Conservation (phyloP, 495 filamentous ascomycete species). For the Aspergillus biplanus region DNA sequence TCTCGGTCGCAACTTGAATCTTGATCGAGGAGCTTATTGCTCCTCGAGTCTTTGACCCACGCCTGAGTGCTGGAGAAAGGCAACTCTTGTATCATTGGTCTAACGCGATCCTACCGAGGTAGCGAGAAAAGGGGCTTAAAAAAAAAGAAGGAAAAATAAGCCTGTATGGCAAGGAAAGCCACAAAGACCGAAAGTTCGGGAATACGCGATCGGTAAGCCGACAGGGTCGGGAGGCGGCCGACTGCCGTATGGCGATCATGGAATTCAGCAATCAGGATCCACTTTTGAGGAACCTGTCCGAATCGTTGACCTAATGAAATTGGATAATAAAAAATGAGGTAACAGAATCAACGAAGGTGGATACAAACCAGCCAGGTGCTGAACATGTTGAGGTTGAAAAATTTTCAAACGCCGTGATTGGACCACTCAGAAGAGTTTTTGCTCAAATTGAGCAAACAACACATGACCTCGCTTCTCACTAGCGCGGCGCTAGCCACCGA, state of each 20-base stretch:
- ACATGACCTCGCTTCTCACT: conserved; percentile 37
- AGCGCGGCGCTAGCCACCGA: conserved; percentile 23
- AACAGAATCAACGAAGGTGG: not conserved
- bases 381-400: not conserved
- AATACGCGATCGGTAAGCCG: conserved; percentile 4
- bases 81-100: no score
- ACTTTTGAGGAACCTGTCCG: not conserved
- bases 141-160: not conserved
- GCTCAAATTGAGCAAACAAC: conserved; percentile 34
- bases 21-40: no score
- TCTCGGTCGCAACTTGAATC: no score
- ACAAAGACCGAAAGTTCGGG: not conserved
- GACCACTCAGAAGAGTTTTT: not conserved
- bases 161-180: not conserved
- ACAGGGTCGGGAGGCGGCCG: not conserved
- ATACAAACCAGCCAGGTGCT: not conserved
- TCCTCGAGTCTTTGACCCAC: no score
- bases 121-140: not conserved
- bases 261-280: not conserved
- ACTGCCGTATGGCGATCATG: not conserved
- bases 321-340: conserved; percentile 1
- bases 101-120: no score
- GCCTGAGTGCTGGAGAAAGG: no score
- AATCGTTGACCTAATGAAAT: not conserved
- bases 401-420: conserved; percentile 7